Conservation (phyloP, 768 basidiomycete genomes). For the Suillus ampliporus region DNA sequence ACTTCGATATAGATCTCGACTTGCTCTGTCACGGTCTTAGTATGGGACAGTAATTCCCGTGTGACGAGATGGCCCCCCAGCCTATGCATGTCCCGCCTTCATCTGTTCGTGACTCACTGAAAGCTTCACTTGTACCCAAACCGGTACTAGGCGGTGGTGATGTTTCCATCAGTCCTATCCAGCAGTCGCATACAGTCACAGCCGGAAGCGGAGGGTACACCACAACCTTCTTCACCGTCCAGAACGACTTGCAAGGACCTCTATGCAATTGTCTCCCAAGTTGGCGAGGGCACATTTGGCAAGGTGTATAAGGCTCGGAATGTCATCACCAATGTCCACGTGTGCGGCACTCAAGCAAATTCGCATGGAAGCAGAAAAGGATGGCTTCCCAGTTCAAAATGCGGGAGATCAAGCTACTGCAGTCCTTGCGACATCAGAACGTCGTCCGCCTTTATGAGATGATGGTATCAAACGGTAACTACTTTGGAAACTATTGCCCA, state of each 20-base stretch:
- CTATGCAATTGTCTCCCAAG: constrained; percentile 91
- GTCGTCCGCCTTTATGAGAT: constrained; percentile 92
- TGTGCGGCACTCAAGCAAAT: constrained; percentile 97
- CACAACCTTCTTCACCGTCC: constrained; percentile 36
- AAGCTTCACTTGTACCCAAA: constrained; percentile 29
- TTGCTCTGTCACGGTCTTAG: constrained; percentile 52
- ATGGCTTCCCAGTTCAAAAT: constrained; percentile 99
- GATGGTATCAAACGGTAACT: constrained; percentile 95
- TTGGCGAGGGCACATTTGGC: constrained; percentile 98
- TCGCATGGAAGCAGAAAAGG: constrained; percentile 95
- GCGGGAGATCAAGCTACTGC: constrained; percentile 97
- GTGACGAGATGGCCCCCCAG: constrained; percentile 49
- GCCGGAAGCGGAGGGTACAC: constrained; percentile 26
- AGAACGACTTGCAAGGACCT: constrained; percentile 53
- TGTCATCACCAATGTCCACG: constrained; percentile 71
- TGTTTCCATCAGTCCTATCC: constrained; percentile 25
- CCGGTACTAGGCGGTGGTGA: constrained; percentile 24
- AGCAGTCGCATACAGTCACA: constrained; percentile 27
- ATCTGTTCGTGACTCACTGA: constrained; percentile 23
- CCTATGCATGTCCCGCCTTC: constrained; percentile 19
- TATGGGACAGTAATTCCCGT: constrained; percentile 55
- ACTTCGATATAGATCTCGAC: no score
- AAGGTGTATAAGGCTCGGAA: constrained; percentile 97
- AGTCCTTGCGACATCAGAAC: constrained; percentile 88
- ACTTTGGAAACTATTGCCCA: not conserved